Evolutionary conservation across 1,139 yeast species (phyloP).

Genomic region (Diutina pseudorugosa): DNA sequence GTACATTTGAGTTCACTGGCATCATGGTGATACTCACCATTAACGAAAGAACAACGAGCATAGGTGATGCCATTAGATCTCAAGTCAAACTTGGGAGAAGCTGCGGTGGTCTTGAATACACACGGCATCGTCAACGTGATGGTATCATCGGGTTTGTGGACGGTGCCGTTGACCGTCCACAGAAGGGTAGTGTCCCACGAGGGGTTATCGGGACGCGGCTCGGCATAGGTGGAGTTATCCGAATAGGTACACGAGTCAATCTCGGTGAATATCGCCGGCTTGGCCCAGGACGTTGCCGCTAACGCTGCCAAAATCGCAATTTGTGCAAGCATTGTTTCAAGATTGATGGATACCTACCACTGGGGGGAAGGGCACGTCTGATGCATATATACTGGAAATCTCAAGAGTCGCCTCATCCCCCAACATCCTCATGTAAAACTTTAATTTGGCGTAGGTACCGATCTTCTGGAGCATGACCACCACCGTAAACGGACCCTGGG

Average conservation of each 20-base stretch:
- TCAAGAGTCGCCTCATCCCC: too few species aligned
- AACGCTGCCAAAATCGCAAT: too few species aligned
- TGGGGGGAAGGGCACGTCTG: too few species aligned
- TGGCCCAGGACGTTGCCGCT: too few species aligned
- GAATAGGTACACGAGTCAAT: not conserved
- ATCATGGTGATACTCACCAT: conserved; percentile 5
- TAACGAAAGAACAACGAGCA: not conserved
- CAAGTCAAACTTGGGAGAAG: not conserved
- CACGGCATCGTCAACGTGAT: not conserved
- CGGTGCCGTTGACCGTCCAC: not conserved
- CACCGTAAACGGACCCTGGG: too few species aligned
- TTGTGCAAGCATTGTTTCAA: too few species aligned
- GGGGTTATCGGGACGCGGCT: not conserved
- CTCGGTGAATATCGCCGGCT: not conserved
- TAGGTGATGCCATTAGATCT: not conserved
- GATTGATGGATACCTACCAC: too few species aligned
- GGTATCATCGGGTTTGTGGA: not conserved
- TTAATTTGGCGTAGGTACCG: too few species aligned
- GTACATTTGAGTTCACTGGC: conserved; percentile 6
- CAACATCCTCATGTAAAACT: too few species aligned
- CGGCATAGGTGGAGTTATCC: not conserved
- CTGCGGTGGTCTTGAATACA: not conserved
- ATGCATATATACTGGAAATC: too few species aligned
- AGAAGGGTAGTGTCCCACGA: not conserved
- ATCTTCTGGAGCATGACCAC: too few species aligned